Conservation (phyloP, 177 flowering plant species). For the Tripterygium wilfordii region DNA sequence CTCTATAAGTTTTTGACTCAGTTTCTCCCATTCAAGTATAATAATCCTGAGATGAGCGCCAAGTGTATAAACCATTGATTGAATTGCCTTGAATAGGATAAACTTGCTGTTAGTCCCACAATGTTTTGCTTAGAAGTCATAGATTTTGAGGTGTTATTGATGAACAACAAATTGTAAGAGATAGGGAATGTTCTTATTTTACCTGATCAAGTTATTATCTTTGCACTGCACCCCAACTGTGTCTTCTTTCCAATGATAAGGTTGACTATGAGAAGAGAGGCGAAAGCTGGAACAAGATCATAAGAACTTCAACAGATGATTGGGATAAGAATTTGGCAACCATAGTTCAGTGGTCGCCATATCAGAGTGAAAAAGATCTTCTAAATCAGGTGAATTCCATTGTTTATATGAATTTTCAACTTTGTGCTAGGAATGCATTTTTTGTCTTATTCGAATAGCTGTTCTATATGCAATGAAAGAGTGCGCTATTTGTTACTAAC, state of each 20-base stretch:
- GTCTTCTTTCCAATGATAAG: conserved; percentile 18
- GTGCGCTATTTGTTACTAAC: background rate
- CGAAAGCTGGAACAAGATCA: conserved; percentile 35
- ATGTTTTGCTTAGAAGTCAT: too few relatives aligned
- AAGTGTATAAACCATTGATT: too few relatives aligned
- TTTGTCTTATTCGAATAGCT: too few relatives aligned
- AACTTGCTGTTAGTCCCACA: too few relatives aligned
- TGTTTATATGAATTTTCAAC: background rate
- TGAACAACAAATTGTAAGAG: background rate
- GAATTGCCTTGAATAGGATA: too few relatives aligned
- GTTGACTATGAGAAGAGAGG: conserved; percentile 58
- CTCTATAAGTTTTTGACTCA: too few relatives aligned
- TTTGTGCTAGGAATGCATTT: background rate
- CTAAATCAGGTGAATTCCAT: conserved; percentile 42
- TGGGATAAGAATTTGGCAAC: conserved; percentile 64
- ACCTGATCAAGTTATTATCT: background rate
- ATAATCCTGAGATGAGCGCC: too few relatives aligned
- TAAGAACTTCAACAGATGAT: conserved; percentile 39
- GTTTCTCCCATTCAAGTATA: too few relatives aligned
- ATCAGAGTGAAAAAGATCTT: conserved; percentile 53
- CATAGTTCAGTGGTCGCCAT: conserved; percentile 82
- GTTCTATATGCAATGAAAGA: background rate
- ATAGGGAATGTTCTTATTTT: too few relatives aligned
- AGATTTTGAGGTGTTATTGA: background rate
- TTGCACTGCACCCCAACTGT: background rate